These are phyloP conservation scores for Candida piceae DNA, from an alignment of 805 yeast species.

Conservation along the genomic window DNA sequence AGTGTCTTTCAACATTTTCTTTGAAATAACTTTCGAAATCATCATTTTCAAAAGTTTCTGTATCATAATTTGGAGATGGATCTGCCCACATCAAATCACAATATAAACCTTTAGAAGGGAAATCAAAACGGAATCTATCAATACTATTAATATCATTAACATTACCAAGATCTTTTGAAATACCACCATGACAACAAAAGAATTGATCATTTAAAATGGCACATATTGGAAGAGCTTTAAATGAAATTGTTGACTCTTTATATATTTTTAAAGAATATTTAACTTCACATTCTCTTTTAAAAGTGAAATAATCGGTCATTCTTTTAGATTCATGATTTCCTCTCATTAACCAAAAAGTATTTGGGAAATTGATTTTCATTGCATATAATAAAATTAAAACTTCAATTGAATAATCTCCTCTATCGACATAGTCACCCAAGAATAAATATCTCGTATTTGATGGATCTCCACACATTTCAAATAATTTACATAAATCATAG, in stretches of 20 bases:
- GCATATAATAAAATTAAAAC: conserved; percentile 72
- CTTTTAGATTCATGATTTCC: conserved; percentile 96
- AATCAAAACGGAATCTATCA: conserved; percentile 74
- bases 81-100: conserved; percentile 96
- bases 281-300: conserved; percentile 83
- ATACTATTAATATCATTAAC: conserved; percentile 64
- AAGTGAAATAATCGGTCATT: conserved; percentile 90
- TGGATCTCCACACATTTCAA: conserved; percentile 93
- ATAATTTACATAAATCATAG: conserved; percentile 81
- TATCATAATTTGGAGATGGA: conserved; percentile 82
- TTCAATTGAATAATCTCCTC: conserved; percentile 91
- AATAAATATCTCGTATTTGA: conserved; percentile 69
- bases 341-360: conserved; percentile 71
- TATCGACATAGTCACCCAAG: conserved; percentile 91
- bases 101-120: conserved; percentile 88
- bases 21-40: conserved; percentile 42
- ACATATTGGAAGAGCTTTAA: conserved; percentile 83
- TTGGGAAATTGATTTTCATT: conserved; percentile 70
- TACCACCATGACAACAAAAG: conserved; percentile 94
- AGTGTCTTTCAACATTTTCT: conserved; percentile 76
- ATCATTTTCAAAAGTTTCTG: conserved; percentile 27
- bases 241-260: conserved; percentile 68
- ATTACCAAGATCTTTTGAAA: conserved; percentile 74
- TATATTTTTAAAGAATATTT: conserved; percentile 68
- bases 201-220: conserved; percentile 91